Evolutionary conservation across 208 protist genomes (phyloP).

Genomic region (Leptomonas pyrrhocoris): DNA sequence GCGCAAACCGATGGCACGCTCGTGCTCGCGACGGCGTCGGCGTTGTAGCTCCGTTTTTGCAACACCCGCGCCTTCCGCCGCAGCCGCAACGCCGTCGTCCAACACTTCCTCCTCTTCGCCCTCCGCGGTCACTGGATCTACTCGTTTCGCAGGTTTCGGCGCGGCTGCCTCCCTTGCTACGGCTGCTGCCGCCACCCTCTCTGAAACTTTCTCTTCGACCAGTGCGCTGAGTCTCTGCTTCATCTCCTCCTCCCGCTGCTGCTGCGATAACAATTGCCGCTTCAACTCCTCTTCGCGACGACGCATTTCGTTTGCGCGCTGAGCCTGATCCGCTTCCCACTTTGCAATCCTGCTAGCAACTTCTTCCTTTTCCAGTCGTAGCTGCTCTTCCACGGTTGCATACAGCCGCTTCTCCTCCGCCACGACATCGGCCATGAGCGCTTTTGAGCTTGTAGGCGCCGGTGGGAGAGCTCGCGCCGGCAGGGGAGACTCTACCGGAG

Average conservation of each 20-base stretch:
- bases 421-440: constrained; percentile 21
- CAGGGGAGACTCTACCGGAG: constrained; percentile 16
- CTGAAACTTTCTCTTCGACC: constrained; percentile 42
- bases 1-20: constrained; percentile 64
- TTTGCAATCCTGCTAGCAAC: constrained; percentile 41
- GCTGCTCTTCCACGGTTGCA: constrained; percentile 30
- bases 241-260: constrained; percentile 45
- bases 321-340: constrained; percentile 40
- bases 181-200: constrained; percentile 31
- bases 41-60: constrained; percentile 51
- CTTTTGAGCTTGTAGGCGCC: constrained; percentile 4
- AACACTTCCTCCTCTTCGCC: constrained; percentile 13
- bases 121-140: background rate
- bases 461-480: constrained; percentile 3
- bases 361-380: constrained; percentile 37
- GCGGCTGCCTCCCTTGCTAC: constrained; percentile 2
- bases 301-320: constrained; percentile 44
- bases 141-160: background rate
- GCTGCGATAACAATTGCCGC: constrained; percentile 29
- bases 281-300: constrained; percentile 44
- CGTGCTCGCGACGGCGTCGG: constrained; percentile 70
- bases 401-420: constrained; percentile 28
- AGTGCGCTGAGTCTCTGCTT: constrained; percentile 37
- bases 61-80: background rate
- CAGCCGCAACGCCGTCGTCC: constrained; percentile 7